Percentiles rank a stretch among this genome's conserved stretches.
These are phyloP conservation scores for Leavenworthia alabamica DNA, from an alignment of 345 rosid genomes.

Conservation along the genomic window DNA sequence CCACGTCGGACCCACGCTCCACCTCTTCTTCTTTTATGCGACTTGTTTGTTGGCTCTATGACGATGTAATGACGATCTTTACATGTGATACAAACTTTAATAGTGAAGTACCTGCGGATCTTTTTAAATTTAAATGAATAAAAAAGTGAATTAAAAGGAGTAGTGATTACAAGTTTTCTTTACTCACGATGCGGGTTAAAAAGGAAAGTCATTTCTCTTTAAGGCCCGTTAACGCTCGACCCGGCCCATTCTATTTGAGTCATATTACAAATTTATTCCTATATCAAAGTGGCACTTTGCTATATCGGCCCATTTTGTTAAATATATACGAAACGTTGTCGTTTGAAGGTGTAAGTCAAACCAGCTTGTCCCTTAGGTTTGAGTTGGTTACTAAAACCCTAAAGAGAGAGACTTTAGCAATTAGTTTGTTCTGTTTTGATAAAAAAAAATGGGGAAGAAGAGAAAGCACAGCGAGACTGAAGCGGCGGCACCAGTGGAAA, in stretches of 20 bases:
- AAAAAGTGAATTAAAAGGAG: neutral
- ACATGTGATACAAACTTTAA: constrained; percentile 5
- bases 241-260: neutral
- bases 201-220: too few species aligned
- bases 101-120: neutral
- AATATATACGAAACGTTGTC: neutral
- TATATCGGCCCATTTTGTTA: too few species aligned
- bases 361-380: constrained; percentile 9
- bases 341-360: constrained; percentile 3
- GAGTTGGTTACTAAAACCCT: constrained; percentile 15
- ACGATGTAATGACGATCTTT: neutral
- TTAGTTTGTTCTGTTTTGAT: too few species aligned
- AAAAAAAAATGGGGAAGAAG: constrained; percentile 59
- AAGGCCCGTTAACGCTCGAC: neutral
- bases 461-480: constrained; percentile 57
- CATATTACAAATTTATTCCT: too few species aligned
- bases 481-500: constrained; percentile 32
- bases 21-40: neutral
- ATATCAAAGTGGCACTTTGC: too few species aligned
- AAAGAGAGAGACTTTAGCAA: neutral
- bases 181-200: too few species aligned
- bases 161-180: neutral
- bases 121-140: neutral
- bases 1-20: constrained; percentile 35
- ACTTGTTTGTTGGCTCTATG: neutral